Percentiles rank a stretch among this genome's conserved stretches.
phyloP scores from a whole-genome alignment of 169 alveolate genomes.

The Babesia divergens region DNA sequence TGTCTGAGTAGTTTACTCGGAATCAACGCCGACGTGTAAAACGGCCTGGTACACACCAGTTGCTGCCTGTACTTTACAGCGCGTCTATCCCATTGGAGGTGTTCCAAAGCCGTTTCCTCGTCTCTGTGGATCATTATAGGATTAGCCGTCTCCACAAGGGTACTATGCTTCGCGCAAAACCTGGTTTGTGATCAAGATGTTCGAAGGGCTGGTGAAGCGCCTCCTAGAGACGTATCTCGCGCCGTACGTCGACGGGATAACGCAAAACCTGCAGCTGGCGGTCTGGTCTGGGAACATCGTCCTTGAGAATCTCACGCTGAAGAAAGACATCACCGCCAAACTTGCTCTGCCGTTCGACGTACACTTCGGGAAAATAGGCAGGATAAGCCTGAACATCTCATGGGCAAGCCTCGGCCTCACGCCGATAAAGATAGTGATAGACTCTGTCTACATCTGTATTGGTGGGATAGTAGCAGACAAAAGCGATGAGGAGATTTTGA shows the following conservation, averaged over 20 bases:
- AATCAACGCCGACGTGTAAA: too few relatives aligned
- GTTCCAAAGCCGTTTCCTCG: too few relatives aligned
- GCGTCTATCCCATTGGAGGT: too few relatives aligned
- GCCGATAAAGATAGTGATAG: constrained; percentile 76
- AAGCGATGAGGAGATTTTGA: constrained; percentile 71
- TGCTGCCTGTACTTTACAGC: too few relatives aligned
- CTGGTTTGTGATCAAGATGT: constrained; percentile 56
- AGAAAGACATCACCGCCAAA: constrained; percentile 77
- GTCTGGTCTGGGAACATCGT: constrained; percentile 85
- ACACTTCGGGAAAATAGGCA: constrained; percentile 77
- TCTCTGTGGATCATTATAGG: too few relatives aligned
- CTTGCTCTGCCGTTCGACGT: constrained; percentile 69
- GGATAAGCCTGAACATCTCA: constrained; percentile 76
- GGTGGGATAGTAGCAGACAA: constrained; percentile 69
- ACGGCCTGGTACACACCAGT: too few relatives aligned
- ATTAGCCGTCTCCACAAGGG: not conserved
- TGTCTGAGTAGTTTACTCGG: too few relatives aligned
- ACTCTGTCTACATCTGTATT: constrained; percentile 73
- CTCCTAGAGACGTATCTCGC: constrained; percentile 82
- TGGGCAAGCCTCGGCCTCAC: constrained; percentile 80
- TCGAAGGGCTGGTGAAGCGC: constrained; percentile 81
- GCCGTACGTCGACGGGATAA: constrained; percentile 82
- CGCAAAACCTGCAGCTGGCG: constrained; percentile 79
- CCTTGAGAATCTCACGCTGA: constrained; percentile 74
- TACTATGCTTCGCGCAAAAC: not conserved